phyloP scores from a whole-genome alignment of 345 rosid genomes.

The Excoecaria agallocha region DNA sequence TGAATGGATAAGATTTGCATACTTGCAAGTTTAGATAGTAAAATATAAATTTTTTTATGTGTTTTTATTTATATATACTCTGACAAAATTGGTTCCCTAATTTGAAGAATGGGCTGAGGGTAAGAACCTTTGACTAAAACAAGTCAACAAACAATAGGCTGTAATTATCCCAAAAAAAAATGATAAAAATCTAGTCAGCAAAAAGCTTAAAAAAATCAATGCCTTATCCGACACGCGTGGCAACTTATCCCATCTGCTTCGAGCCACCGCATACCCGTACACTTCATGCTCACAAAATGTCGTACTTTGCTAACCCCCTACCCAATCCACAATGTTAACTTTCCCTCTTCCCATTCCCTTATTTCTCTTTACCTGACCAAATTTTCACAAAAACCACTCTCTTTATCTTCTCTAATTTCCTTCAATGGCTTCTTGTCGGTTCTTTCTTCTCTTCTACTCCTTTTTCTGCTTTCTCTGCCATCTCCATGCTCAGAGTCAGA shows the following conservation, averaged over 20 bases:
- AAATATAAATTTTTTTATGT: too few relatives aligned
- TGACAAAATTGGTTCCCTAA: too few relatives aligned
- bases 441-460: constrained; percentile 19
- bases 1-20: too few relatives aligned
- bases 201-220: background rate
- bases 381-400: background rate
- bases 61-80: too few relatives aligned
- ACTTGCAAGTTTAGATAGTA: too few relatives aligned
- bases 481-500: constrained; percentile 26
- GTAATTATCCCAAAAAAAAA: background rate
- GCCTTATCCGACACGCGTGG: constrained; percentile 8
- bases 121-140: too few relatives aligned
- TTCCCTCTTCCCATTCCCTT: background rate
- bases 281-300: background rate
- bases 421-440: constrained; percentile 37
- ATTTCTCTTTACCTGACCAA: constrained; percentile 5
- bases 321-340: background rate
- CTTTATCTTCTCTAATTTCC: background rate
- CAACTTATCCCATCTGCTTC: background rate
- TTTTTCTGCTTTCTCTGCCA: constrained; percentile 4
- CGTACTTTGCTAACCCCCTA: background rate
- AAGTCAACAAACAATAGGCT: background rate
- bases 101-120: too few relatives aligned
- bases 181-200: constrained; percentile 12
- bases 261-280: background rate